A percentile compares a stretch with the other conserved stretches of the same genome.
phyloP scores from a whole-genome alignment of 1,284 basidiomycete genomes.

The Gomphus sp. region DNA sequence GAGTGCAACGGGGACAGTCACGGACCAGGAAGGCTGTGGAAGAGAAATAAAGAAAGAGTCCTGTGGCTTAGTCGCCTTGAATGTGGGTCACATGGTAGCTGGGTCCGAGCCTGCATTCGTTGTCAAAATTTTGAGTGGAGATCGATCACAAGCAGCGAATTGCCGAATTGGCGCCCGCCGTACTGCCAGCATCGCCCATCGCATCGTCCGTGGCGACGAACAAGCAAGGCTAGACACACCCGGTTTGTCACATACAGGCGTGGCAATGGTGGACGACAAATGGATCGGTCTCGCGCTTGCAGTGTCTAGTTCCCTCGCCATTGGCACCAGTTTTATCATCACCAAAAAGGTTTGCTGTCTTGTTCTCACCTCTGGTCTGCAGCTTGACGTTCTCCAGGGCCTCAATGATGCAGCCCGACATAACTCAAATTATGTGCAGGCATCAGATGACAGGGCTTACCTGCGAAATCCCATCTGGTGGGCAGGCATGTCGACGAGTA shows the following conservation, averaged over 20 bases:
- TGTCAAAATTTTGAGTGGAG: too few species aligned
- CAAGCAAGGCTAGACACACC: background rate
- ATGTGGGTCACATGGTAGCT: too few species aligned
- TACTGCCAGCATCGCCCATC: background rate
- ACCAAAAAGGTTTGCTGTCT: conserved; percentile 79
- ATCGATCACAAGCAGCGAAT: background rate
- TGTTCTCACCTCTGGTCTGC: background rate
- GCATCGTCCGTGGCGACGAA: background rate
- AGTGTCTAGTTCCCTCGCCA: conserved; percentile 73
- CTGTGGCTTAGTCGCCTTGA: too few species aligned
- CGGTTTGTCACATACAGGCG: background rate
- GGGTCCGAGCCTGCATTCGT: too few species aligned
- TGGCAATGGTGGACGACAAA: conserved; percentile 75
- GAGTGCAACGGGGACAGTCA: too few species aligned
- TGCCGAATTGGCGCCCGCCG: background rate
- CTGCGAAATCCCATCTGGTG: conserved; percentile 96
- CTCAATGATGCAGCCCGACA: conserved; percentile 69
- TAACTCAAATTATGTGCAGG: conserved; percentile 40
- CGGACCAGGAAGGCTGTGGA: background rate
- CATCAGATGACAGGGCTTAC: conserved; percentile 79
- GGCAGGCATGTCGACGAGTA: conserved; percentile 91
- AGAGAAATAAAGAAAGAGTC: too few species aligned
- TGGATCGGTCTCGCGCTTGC: conserved; percentile 87
- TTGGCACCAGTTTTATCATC: conserved; percentile 91
- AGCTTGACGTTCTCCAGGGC: conserved; percentile 40